A percentile compares a stretch with the other conserved stretches of the same genome.
These are phyloP conservation scores for Coemansia sp. DNA, from an alignment of 192 early-diverging fungal genomes.

Conservation along the genomic window DNA sequence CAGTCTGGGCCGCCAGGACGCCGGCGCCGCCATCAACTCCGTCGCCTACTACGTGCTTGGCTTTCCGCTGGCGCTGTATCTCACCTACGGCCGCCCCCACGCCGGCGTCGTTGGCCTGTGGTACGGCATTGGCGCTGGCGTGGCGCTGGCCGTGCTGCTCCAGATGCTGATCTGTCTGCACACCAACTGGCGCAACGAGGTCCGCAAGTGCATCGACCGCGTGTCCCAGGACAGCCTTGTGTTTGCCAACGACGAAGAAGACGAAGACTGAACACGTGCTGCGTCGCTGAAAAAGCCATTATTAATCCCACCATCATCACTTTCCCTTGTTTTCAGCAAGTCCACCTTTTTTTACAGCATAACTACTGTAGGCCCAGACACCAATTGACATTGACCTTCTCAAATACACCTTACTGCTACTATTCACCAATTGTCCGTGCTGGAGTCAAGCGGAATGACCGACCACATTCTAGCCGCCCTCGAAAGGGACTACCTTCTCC, in stretches of 20 bases:
- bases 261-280: no score
- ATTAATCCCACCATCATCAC: no score
- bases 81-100: constrained; percentile 52
- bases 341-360: no score
- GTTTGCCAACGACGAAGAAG: no score
- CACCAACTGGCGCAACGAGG: constrained; percentile 38
- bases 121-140: constrained; percentile 47
- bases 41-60: constrained; percentile 60
- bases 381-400: no score
- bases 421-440: not conserved
- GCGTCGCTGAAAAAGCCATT: no score
- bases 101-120: constrained; percentile 53
- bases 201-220: constrained; percentile 35
- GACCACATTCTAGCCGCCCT: constrained; percentile 28
- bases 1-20: constrained; percentile 56
- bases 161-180: constrained; percentile 38
- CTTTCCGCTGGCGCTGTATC: constrained; percentile 57
- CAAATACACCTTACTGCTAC: no score
- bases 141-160: constrained; percentile 30
- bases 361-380: no score
- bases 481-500: constrained; percentile 41
- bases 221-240: constrained; percentile 34
- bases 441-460: constrained; percentile 14
- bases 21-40: constrained; percentile 59
- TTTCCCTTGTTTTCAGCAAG: no score